These are phyloP conservation scores for Myxozyma neotropica DNA, from an alignment of 805 yeast genomes.

Conservation along the genomic window DNA sequence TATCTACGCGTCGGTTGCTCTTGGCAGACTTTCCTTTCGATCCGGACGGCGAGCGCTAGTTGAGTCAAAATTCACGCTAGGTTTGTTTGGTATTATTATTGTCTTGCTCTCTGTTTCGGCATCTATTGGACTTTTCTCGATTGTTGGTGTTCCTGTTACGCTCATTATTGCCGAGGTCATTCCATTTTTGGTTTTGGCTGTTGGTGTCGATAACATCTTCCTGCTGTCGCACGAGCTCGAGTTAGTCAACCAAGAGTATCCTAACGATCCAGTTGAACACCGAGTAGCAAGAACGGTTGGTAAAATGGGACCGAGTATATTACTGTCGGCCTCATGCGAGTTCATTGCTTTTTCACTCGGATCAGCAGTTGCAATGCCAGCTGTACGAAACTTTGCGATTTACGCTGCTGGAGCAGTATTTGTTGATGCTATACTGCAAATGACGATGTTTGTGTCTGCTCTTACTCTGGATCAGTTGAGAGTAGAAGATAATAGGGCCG, in stretches of 20 bases:
- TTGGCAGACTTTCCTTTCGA: slow-evolving; percentile 43
- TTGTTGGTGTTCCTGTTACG: slow-evolving; percentile 80
- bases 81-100: slow-evolving; percentile 79
- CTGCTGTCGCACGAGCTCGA: slow-evolving; percentile 79
- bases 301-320: slow-evolving; percentile 83
- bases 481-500: slow-evolving; percentile 60
- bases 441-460: slow-evolving; percentile 78
- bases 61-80: slow-evolving; percentile 70
- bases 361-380: slow-evolving; percentile 87
- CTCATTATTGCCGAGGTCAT: slow-evolving; percentile 94
- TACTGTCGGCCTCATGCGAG: slow-evolving; percentile 76
- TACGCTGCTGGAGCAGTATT: slow-evolving; percentile 87
- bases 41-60: slow-evolving; percentile 36
- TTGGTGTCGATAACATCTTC: slow-evolving; percentile 95
- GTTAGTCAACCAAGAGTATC: slow-evolving; percentile 51
- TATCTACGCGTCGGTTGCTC: slow-evolving; percentile 78
- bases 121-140: slow-evolving; percentile 78
- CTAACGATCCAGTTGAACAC: slow-evolving; percentile 55
- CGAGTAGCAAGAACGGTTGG: slow-evolving; percentile 67
- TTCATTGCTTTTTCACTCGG: slow-evolving; percentile 79
- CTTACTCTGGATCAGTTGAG: slow-evolving; percentile 68
- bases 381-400: slow-evolving; percentile 88
- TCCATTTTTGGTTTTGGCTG: slow-evolving; percentile 87
- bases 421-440: slow-evolving; percentile 73
- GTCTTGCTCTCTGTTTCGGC: slow-evolving; percentile 79